Percentiles rank a stretch among this genome's conserved stretches.
Evolutionary conservation across 2,329 filamentous ascomycete species (phyloP).

Genomic region (Aspergillus hiratsukae): DNA sequence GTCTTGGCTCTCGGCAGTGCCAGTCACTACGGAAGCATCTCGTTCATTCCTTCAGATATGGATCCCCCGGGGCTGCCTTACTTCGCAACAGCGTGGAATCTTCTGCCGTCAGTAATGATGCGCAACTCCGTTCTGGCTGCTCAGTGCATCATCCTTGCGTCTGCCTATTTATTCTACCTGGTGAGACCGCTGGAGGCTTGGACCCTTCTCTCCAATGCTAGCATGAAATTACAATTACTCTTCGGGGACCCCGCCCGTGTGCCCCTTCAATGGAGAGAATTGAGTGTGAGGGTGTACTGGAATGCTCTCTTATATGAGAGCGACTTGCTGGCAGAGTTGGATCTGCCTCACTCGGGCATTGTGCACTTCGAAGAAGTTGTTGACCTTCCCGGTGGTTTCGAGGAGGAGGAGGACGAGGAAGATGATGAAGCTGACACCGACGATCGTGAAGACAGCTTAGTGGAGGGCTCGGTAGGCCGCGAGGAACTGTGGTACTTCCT

Average conservation of each 20-base stretch:
- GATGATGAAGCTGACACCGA: slow-evolving; percentile 11
- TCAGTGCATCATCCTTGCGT: slow-evolving; percentile 75
- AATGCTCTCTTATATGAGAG: slow-evolving; percentile 77
- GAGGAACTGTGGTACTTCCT: slow-evolving; percentile 85
- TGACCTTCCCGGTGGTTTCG: slow-evolving; percentile 72
- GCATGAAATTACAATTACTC: slow-evolving; percentile 74
- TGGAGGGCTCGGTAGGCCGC: slow-evolving; percentile 58
- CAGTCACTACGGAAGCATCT: slow-evolving; percentile 70
- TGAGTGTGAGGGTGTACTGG: slow-evolving; percentile 78
- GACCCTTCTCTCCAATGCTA: slow-evolving; percentile 73
- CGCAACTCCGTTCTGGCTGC: slow-evolving; percentile 72
- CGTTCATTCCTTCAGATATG: slow-evolving; percentile 62
- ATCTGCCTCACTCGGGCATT: slow-evolving; percentile 77
- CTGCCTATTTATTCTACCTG: slow-evolving; percentile 77
- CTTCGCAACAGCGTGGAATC: slow-evolving; percentile 74
- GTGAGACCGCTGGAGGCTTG: slow-evolving; percentile 79
- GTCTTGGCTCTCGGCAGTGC: slow-evolving; percentile 75
- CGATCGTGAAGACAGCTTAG: slow-evolving; percentile 2
- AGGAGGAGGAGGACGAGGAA: slow-evolving; percentile 55
- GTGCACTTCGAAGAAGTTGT: slow-evolving; percentile 78
- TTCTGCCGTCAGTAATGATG: slow-evolving; percentile 74
- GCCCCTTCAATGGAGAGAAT: slow-evolving; percentile 64
- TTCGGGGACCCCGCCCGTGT: slow-evolving; percentile 69
- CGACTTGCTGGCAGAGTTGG: slow-evolving; percentile 72
- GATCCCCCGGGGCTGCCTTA: slow-evolving; percentile 73